Evolutionary conservation across 2,329 filamentous ascomycete species (phyloP), one percentile per base, ranked within the genome.

Genomic region (Dothiorella sarmentorum): DNA sequence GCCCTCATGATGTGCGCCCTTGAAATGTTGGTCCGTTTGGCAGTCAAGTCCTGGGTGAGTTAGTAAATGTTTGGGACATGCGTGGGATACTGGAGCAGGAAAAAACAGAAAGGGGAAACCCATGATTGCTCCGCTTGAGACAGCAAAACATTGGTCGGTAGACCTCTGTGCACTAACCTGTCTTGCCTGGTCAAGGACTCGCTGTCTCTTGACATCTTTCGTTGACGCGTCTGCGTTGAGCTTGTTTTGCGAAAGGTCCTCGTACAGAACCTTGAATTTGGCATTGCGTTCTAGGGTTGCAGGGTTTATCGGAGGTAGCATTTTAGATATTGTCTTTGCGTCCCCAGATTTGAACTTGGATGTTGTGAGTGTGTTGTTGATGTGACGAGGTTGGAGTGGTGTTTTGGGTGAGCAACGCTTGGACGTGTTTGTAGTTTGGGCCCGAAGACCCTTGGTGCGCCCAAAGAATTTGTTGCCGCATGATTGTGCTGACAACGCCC

Each of bases 201-300:
- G 71, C 64, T 76, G 70, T 64, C 73, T 76, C 62, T 72, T 73
- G 22, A 73, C 72, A 40, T 75, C 67, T 33, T 67, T 70, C 2
- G 77, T 75, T 2, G 76, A 75, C n/a, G 73, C 76, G 69, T 79
- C 73, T 1, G 63, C 45, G 56, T 77, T 75, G 4, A 79, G 63
- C 64, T 75, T 77, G 47, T 74, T 71, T 0, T 69, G 66, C 44
- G 70, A 72, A 0, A 80, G 64, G 61, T 79, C 76, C 44, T 74
- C 71, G 64, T 79, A 78, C 1, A 80, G 65, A 0, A 71, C 66
- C 15, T 75, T 74, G 57, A 80, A 79, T 31, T 72, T 74, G 0
- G 76, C 74, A 56, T 79, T 78, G 0, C 69, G 67, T 22, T 73
- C 63, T 0, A 77, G 60, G 0, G 73, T 63, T 1, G 61, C 60